Evolutionary conservation across 2,329 filamentous ascomycete species (phyloP), one percentile per base, ranked within the genome.

Genomic region (Cordyceps cicadae): DNA sequence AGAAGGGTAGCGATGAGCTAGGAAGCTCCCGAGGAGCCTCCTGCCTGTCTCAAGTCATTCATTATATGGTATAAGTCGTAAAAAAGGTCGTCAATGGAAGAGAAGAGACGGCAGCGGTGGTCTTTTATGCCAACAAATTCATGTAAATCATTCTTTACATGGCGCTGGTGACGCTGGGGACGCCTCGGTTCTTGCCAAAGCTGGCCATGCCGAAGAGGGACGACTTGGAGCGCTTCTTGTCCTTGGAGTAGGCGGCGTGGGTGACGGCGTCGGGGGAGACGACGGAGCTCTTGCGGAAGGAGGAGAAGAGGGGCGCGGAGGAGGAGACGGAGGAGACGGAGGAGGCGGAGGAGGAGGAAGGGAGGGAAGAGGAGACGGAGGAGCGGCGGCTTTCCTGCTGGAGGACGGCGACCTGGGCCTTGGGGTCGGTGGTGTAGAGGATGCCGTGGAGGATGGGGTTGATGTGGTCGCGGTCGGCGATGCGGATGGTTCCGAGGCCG

Each of bases 371-470:
- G 5, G 55, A 58, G 1, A 49, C 34, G 7, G 55, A 61, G 8
- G 56, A 51, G 57, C 57, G 56, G 37, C 61, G 61, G 50, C 50
- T 49, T 56, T 62, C 45, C 11, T 55, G 43, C 34, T 52, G 12
- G 21, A 60, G 57, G 53, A 62, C 49, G 17, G 52, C 53, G 53
- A 60, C 37, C 41, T 62, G 61, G 39, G 57, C 57, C 37, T 62
- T 59, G 51, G 57, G 56, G 52, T 60, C 57, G 51, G 61, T 60
- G 55, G 49, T 60, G 59, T 60, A 61, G 55, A 66, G 58, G 54
- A 66, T 62, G 52, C 62, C 62, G 54, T 67, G 62, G 34, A 67
- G 54, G 2, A 67, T 46, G 37, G 64, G 62, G 48, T 59, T 59
- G 55, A 63, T 49, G 58, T 66, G 63, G n/a, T 64, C 53, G 48